phyloP scores from a whole-genome alignment of 177 flowering plant species.

The Vitis hybrid region DNA sequence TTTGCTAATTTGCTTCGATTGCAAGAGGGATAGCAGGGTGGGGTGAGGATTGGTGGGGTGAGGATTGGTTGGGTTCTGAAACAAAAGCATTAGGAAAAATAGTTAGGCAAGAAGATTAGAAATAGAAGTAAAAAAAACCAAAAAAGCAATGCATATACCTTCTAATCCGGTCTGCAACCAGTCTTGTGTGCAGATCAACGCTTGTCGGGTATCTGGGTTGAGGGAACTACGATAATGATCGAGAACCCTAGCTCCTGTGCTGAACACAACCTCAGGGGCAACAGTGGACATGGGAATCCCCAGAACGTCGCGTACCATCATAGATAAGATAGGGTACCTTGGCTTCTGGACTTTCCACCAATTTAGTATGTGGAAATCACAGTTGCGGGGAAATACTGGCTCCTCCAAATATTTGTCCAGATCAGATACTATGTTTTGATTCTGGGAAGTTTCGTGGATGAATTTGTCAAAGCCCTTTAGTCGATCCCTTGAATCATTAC shows the following conservation, averaged over 20 bases:
- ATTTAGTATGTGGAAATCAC: conserved; percentile 65
- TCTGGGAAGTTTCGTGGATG: conserved; percentile 65
- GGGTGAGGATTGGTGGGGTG: background rate
- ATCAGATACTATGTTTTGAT: conserved; percentile 56
- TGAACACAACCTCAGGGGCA: conserved; percentile 44
- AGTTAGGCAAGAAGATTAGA: background rate
- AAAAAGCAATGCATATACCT: conserved; percentile 29
- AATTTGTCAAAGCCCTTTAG: conserved; percentile 72
- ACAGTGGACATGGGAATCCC: conserved; percentile 69
- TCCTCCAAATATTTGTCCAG: conserved; percentile 88
- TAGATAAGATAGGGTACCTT: conserved; percentile 76
- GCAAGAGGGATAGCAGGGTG: conserved; percentile 10
- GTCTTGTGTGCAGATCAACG: conserved; percentile 80
- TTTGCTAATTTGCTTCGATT: conserved; percentile 12
- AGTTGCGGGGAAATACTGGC: conserved; percentile 74
- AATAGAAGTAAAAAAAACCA: background rate
- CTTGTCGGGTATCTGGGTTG: conserved; percentile 57
- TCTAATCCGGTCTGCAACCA: conserved; percentile 58
- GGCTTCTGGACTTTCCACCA: conserved; percentile 95
- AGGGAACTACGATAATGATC: conserved; percentile 53
- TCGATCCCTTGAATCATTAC: conserved; percentile 44
- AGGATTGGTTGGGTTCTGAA: conserved; percentile 23
- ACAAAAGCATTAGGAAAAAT: background rate
- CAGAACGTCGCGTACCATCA: conserved; percentile 84
- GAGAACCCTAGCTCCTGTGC: conserved; percentile 49